phyloP scores from a whole-genome alignment of 2,329 filamentous ascomycete genomes.

The Leptographium galeiforme region DNA sequence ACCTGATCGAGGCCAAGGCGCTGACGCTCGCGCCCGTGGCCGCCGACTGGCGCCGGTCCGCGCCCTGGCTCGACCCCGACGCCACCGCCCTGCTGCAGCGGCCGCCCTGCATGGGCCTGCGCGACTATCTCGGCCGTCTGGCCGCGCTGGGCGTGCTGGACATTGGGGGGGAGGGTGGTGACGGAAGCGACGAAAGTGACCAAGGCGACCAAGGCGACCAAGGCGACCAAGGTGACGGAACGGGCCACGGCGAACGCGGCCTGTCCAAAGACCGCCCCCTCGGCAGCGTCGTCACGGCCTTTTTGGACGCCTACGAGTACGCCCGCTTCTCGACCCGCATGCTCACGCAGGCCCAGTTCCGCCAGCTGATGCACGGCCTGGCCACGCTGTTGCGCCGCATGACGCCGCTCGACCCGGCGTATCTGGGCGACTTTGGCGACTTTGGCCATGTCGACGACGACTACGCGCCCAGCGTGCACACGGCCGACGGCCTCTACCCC shows the following conservation, averaged over 20 bases:
- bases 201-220: no score
- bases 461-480: conserved; percentile 8
- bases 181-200: no score
- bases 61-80: conserved; percentile 39
- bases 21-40: conserved; percentile 61
- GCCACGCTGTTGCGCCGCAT: conserved; percentile 68
- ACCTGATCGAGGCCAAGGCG: conserved; percentile 84
- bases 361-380: conserved; percentile 70
- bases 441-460: conserved; percentile 12
- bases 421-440: conserved; percentile 26
- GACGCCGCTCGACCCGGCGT: conserved; percentile 43
- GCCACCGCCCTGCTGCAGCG: conserved; percentile 61
- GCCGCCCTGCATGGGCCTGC: conserved; percentile 56
- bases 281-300: conserved; percentile 35
- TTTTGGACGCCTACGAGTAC: conserved; percentile 66
- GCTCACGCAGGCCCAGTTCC: conserved; percentile 58
- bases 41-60: conserved; percentile 16
- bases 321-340: conserved; percentile 67
- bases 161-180: conserved; percentile 10
- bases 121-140: conserved; percentile 66
- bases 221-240: no score
- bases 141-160: conserved; percentile 49
- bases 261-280: no score
- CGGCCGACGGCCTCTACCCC: conserved; percentile 6
- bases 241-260: no score